Evolutionary conservation across 352 stramenopile species (phyloP), one percentile per base, ranked within the genome.

Genomic region (Globisporangium okanoganense): DNA sequence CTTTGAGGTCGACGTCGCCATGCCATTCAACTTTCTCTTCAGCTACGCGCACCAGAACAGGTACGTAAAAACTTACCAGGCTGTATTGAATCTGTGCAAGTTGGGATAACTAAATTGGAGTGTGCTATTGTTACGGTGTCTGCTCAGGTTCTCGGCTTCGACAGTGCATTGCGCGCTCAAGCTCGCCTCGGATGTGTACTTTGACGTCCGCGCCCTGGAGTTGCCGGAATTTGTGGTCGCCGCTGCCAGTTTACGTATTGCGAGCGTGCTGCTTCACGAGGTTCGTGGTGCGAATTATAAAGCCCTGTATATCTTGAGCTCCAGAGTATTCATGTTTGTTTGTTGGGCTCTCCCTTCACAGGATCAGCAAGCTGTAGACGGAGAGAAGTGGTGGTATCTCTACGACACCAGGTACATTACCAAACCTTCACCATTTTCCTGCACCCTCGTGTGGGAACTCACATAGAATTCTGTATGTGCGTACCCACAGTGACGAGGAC

Each of bases 311-410:
- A n/a, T n/a, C n/a, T n/a, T n/a, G n/a, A n/a, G n/a, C n/a, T n/a
- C n/a, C n/a, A n/a, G n/a, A n/a, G n/a, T n/a, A n/a, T n/a, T n/a
- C n/a, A n/a, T n/a, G n/a, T n/a, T n/a, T n/a, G n/a, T n/a, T 27
- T 29, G n/a, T 5, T n/a, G 43, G 22, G 7, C 18, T 35, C 27
- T 54, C 16, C 24, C 8, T 2, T 43, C 20, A 40, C 13, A 47
- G 29, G 18, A 63, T 20, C 33, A 48, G 22, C 45, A 58, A 9
- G 24, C 16, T 14, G 20, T 22, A 16, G 8, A 24, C 12, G 41
- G 49, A 12, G 48, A 33, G 25, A 85, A 81, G 55, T 85, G 76
- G 76, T 85, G 76, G 76, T 82, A 81, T 29, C 58, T 50, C 13
- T 80, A 71, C 65, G 73, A 82, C 57, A 72, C 73, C 4, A 82